phyloP scores from a whole-genome alignment of 2,329 filamentous ascomycete species.

The Clonostachys rhizophaga region DNA sequence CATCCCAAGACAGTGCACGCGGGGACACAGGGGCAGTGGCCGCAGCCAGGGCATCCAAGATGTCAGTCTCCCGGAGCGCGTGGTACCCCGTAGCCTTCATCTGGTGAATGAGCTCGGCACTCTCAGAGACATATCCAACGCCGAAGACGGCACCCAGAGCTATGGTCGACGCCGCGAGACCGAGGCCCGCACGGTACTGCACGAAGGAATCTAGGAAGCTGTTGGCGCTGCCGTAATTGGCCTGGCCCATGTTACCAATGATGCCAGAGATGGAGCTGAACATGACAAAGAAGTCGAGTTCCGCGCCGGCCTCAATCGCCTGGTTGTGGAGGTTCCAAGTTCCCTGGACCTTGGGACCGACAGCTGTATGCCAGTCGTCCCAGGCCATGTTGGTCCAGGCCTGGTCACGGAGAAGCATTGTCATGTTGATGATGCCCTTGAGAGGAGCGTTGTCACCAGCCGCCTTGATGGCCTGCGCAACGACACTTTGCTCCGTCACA shows the following conservation, averaged over 20 bases:
- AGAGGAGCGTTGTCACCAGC: slow-evolving; percentile 11
- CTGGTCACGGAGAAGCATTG: neutral
- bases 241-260: slow-evolving; percentile 24
- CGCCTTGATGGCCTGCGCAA: slow-evolving; percentile 22
- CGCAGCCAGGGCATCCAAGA: neutral
- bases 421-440: slow-evolving; percentile 1
- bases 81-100: neutral
- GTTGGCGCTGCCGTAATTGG: slow-evolving; percentile 30
- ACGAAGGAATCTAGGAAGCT: slow-evolving; percentile 21
- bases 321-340: slow-evolving; percentile 16
- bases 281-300: slow-evolving; percentile 30
- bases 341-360: slow-evolving; percentile 24
- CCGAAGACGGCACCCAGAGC: neutral
- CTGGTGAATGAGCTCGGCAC: neutral
- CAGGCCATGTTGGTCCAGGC: neutral
- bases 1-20: neutral
- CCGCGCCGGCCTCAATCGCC: neutral
- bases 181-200: neutral
- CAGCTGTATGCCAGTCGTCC: slow-evolving; percentile 11
- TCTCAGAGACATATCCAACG: neutral
- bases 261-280: slow-evolving; percentile 26
- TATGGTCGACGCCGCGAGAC: neutral
- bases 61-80: slow-evolving; percentile 2
- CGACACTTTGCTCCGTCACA: neutral
- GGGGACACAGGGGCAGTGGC: neutral